These are phyloP conservation scores for Phytophthora boehmeriae DNA, from an alignment of 352 stramenopile genomes.

Conservation along the genomic window DNA sequence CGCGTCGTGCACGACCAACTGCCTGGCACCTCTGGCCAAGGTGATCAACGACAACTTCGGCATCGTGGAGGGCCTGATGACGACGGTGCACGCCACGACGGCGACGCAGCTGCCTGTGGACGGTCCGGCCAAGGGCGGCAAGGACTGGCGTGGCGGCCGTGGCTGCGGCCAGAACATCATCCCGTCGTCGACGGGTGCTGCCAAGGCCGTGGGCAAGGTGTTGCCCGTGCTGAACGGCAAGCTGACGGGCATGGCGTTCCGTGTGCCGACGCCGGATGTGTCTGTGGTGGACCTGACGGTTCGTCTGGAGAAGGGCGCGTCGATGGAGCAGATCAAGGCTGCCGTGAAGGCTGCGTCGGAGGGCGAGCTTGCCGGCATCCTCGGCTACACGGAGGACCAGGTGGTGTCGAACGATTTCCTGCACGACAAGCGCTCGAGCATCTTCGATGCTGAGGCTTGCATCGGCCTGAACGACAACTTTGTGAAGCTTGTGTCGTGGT, in stretches of 20 bases:
- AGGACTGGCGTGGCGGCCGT: slow-evolving; percentile 98
- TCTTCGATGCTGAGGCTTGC: slow-evolving; percentile 35
- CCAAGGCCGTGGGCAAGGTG: slow-evolving; percentile 75
- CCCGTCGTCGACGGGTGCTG: slow-evolving; percentile 96
- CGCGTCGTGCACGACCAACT: slow-evolving; percentile 99
- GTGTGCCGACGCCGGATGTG: slow-evolving; percentile 89
- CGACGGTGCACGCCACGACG: slow-evolving; percentile 98
- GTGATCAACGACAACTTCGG: slow-evolving; percentile 99
- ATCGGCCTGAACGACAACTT: slow-evolving; percentile 95
- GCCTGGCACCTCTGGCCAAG: slow-evolving; percentile 97
- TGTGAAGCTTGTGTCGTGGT: slow-evolving; percentile 99
- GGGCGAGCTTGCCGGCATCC: slow-evolving; percentile 94
- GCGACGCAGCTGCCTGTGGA: slow-evolving; percentile 98
- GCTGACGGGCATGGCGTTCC: slow-evolving; percentile 93
- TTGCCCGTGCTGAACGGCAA: slow-evolving; percentile 94
- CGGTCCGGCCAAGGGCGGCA: slow-evolving; percentile 91
- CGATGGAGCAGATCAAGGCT: slow-evolving; percentile 98
- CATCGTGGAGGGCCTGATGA: slow-evolving; percentile 98
- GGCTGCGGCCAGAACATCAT: slow-evolving; percentile 99
- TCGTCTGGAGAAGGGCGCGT: slow-evolving; percentile 86
- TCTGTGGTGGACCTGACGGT: slow-evolving; percentile 91
- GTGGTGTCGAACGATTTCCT: slow-evolving; percentile 98
- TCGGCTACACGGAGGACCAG: slow-evolving; percentile 98
- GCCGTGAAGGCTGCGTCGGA: slow-evolving; percentile 95
- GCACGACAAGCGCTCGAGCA: slow-evolving; percentile 79